A percentile compares a stretch with the other conserved stretches of the same genome.
Evolutionary conservation across 306 rosid species (phyloP).

Genomic region (Cyamopsis tetragonoloba): DNA sequence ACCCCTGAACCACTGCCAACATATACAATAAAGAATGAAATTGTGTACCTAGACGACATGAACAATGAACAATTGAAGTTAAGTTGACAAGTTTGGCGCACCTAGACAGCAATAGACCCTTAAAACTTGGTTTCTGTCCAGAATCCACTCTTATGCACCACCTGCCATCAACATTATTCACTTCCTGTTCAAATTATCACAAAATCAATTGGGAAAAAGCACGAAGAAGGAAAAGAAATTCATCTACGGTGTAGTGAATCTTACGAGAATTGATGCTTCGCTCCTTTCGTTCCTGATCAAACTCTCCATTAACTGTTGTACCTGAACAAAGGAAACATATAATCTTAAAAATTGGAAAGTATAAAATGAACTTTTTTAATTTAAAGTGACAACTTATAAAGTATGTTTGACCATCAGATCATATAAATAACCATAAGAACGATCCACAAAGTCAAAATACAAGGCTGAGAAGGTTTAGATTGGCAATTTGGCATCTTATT

Average conservation of each 20-base stretch:
- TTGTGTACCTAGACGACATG: background rate
- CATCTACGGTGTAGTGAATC: slow-evolving; percentile 30
- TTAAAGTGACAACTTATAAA: slow-evolving; percentile 7
- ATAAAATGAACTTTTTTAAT: slow-evolving; percentile 9
- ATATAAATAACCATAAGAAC: background rate
- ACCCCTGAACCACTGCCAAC: slow-evolving; percentile 61
- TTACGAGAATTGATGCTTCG: slow-evolving; percentile 62
- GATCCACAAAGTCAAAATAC: background rate
- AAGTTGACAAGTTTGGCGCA: slow-evolving; percentile 33
- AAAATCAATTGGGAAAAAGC: slow-evolving; percentile 28
- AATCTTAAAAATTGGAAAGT: background rate
- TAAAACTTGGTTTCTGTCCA: slow-evolving; percentile 49
- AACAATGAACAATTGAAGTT: slow-evolving; percentile 14
- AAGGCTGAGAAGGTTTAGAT: slow-evolving; percentile 7
- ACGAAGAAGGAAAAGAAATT: background rate
- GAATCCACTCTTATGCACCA: slow-evolving; percentile 75
- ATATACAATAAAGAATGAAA: slow-evolving; percentile 44
- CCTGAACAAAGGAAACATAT: slow-evolving; percentile 46
- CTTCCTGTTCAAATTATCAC: slow-evolving; percentile 59
- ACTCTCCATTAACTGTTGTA: slow-evolving; percentile 69
- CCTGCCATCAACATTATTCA: slow-evolving; percentile 78
- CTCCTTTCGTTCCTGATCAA: slow-evolving; percentile 55
- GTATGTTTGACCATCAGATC: slow-evolving; percentile 7
- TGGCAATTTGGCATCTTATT: background rate
- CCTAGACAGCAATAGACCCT: slow-evolving; percentile 87